Percentiles rank a stretch among this genome's conserved stretches.
Evolutionary conservation across 257 asterid genomes (phyloP).

Genomic region (Ligustrum vulgare): DNA sequence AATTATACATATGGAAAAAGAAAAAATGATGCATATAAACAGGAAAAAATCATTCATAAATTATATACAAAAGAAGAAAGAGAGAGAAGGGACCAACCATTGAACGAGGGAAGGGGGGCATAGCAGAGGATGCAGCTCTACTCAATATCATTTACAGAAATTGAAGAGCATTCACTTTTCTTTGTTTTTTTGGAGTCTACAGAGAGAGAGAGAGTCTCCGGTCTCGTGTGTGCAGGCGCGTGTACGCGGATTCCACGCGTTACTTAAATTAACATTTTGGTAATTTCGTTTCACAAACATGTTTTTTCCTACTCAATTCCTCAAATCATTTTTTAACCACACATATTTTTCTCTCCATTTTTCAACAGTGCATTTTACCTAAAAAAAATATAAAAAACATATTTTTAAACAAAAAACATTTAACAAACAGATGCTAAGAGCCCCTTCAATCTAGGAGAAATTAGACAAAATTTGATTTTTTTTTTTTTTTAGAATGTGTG

Average conservation of each 20-base stretch:
- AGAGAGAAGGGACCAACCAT: constrained; percentile 31
- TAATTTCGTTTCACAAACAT: too few species aligned
- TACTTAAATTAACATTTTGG: not conserved
- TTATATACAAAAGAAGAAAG: too few species aligned
- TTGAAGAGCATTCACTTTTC: constrained; percentile 23
- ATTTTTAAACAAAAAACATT: too few species aligned
- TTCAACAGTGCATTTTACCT: too few species aligned
- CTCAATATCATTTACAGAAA: constrained; percentile 42
- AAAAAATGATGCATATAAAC: not conserved
- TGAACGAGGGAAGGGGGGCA: constrained; percentile 54
- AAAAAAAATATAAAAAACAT: too few species aligned
- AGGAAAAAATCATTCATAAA: not conserved
- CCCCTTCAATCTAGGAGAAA: too few species aligned
- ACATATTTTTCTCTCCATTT: too few species aligned
- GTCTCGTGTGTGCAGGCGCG: not conserved
- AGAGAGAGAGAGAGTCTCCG: constrained; percentile 26
- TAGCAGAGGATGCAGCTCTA: constrained; percentile 48
- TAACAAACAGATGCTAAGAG: too few species aligned
- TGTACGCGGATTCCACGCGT: not conserved
- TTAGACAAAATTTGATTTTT: too few species aligned
- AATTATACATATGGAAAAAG: not conserved
- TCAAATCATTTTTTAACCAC: too few species aligned
- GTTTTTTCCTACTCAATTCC: too few species aligned
- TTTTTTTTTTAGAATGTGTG: too few species aligned
- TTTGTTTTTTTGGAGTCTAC: constrained; percentile 25